Conservation (phyloP, 768 basidiomycete genomes). For the Suillus cothurnatus region DNA sequence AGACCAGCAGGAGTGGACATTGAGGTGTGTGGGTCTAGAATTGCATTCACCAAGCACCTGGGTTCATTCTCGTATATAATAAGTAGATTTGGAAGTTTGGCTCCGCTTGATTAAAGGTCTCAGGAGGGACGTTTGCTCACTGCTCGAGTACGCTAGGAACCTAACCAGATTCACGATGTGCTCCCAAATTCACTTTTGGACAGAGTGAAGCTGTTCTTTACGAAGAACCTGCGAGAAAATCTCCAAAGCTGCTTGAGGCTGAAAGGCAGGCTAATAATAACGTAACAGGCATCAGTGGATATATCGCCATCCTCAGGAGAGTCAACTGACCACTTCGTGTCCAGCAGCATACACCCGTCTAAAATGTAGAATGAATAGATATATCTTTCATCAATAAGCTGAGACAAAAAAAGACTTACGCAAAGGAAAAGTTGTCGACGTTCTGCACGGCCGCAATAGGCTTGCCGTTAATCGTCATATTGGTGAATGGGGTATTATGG, state of each 20-base stretch:
- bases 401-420: constrained; percentile 42
- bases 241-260: constrained; percentile 56
- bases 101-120: background rate
- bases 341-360: constrained; percentile 61
- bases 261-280: constrained; percentile 54
- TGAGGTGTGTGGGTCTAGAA: no score
- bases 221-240: constrained; percentile 60
- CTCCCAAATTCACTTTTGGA: constrained; percentile 20
- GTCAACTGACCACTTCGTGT: constrained; percentile 60
- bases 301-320: background rate
- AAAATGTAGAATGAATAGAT: background rate
- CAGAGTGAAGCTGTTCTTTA: constrained; percentile 56
- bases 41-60: no score
- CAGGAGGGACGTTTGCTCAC: background rate
- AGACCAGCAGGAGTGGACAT: no score
- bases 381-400: background rate
- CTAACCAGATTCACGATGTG: no score
- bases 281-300: background rate
- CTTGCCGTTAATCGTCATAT: constrained; percentile 57
- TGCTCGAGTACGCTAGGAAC: background rate
- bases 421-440: constrained; percentile 53
- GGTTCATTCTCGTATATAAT: no score
- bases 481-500: constrained; percentile 43
- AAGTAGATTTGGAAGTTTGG: no score
- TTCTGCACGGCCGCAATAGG: constrained; percentile 63